These are phyloP conservation scores for Penicillium manginii DNA, from an alignment of 495 filamentous ascomycete species.

Conservation along the genomic window DNA sequence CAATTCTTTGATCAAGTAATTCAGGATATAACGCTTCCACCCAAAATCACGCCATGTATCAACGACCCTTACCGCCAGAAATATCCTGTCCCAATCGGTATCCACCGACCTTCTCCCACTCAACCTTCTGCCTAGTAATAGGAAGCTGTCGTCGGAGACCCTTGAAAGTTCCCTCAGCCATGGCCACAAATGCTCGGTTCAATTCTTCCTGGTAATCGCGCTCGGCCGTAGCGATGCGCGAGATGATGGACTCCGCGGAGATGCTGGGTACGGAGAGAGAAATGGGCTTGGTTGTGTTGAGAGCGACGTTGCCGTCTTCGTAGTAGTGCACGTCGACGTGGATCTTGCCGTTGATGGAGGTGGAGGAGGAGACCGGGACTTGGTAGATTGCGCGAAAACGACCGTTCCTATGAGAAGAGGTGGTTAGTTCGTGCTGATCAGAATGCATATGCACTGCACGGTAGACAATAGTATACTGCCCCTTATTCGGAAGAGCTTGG, in stretches of 20 bases:
- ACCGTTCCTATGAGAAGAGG: constrained; percentile 69
- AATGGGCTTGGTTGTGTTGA: constrained; percentile 81
- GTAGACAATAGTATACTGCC: too few relatives aligned
- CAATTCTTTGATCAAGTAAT: not conserved
- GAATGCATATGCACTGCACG: too few relatives aligned
- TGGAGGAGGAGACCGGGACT: constrained; percentile 64
- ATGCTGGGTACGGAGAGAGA: constrained; percentile 58
- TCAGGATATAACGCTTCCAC: not conserved
- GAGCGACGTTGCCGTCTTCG: constrained; percentile 96
- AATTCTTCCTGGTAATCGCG: constrained; percentile 95
- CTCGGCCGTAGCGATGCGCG: constrained; percentile 76
- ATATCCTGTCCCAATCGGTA: constrained; percentile 83
- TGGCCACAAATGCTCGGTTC: constrained; percentile 81
- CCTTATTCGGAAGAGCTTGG: not conserved
- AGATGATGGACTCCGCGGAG: constrained; percentile 69
- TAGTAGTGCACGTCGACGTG: constrained; percentile 90
- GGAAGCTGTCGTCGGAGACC: constrained; percentile 88
- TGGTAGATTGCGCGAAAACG: constrained; percentile 88
- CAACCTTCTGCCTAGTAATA: constrained; percentile 96
- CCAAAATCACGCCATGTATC: not conserved
- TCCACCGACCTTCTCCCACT: constrained; percentile 99
- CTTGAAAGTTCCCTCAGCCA: constrained; percentile 96
- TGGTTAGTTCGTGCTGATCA: constrained; percentile 9
- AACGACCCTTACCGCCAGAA: constrained; percentile 46
- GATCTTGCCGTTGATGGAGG: constrained; percentile 48